Evolutionary conservation across 1,139 yeast genomes (phyloP).

Genomic region (Keqinozyma sinolaborantium): DNA sequence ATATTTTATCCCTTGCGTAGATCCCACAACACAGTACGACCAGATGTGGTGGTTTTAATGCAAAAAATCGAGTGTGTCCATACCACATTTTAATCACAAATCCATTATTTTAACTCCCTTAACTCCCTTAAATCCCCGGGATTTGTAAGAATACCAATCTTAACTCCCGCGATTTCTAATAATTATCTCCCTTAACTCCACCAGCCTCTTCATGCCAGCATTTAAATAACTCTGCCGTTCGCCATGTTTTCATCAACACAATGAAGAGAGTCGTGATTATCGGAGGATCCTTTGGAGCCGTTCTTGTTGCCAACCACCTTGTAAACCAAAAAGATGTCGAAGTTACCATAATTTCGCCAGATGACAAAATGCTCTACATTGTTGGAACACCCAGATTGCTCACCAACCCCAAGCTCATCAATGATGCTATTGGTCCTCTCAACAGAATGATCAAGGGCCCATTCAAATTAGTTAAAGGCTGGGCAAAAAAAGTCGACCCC

Average conservation of each 20-base stretch:
- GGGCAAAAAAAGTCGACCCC: slow-evolving; percentile 16
- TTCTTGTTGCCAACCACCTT: slow-evolving; percentile 20
- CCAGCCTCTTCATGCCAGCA: too few relatives aligned
- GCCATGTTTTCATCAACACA: too few relatives aligned
- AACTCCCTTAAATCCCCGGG: slow-evolving; percentile 8
- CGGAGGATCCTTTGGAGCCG: slow-evolving; percentile 34
- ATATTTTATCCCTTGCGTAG: too few relatives aligned
- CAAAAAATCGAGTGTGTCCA: too few relatives aligned
- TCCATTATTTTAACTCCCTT: slow-evolving; percentile 3
- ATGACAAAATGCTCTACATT: slow-evolving; percentile 15
- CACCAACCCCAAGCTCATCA: slow-evolving; percentile 15
- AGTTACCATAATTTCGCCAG: slow-evolving; percentile 15
- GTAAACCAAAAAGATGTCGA: slow-evolving; percentile 10
- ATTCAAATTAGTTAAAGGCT: slow-evolving; percentile 12
- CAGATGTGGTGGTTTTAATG: too few relatives aligned
- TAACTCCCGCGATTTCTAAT: too few relatives aligned
- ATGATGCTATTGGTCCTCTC: slow-evolving; percentile 10
- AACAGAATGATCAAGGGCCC: slow-evolving; percentile 10
- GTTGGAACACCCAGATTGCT: slow-evolving; percentile 26
- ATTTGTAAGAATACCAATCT: too few relatives aligned
- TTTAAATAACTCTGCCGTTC: too few relatives aligned
- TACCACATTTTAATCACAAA: slow-evolving; percentile 8
- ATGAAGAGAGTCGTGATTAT: slow-evolving; percentile 21
- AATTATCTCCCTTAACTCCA: too few relatives aligned
- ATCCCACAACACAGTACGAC: too few relatives aligned